Evolutionary conservation across 345 rosid genomes (phyloP).

Genomic region (Eutrema yunnanense): DNA sequence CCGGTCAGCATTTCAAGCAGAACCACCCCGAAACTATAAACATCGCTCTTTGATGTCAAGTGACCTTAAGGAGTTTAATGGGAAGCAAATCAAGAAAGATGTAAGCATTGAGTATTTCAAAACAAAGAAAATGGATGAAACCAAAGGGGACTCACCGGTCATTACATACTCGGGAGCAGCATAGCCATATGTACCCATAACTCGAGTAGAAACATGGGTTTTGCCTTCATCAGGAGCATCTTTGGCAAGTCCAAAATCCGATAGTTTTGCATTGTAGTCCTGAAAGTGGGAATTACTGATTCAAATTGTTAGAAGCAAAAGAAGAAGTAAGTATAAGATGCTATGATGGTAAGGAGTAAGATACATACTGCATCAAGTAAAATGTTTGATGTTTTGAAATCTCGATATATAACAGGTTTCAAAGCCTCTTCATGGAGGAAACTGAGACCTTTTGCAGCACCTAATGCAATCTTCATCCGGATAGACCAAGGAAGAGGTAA

Average conservation of each 20-base stretch:
- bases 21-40: slow-evolving; percentile 82
- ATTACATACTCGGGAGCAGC: slow-evolving; percentile 99
- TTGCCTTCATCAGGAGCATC: slow-evolving; percentile 98
- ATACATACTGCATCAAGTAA: slow-evolving; percentile 64
- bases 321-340: neutral
- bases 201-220: slow-evolving; percentile 97
- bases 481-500: slow-evolving; percentile 87
- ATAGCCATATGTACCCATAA: slow-evolving; percentile 97
- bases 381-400: slow-evolving; percentile 80
- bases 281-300: slow-evolving; percentile 17
- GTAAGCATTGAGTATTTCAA: neutral
- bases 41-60: slow-evolving; percentile 80
- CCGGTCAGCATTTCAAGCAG: slow-evolving; percentile 76
- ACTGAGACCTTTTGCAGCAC: slow-evolving; percentile 78
- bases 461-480: slow-evolving; percentile 78
- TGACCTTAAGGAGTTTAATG: slow-evolving; percentile 42
- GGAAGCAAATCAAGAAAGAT: neutral
- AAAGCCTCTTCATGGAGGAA: slow-evolving; percentile 87
- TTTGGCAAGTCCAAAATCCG: slow-evolving; percentile 98
- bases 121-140: neutral
- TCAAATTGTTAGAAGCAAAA: neutral
- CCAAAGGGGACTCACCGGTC: slow-evolving; percentile 62
- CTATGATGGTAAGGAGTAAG: slow-evolving; percentile 3
- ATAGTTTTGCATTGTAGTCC: slow-evolving; percentile 96
- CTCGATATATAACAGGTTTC: slow-evolving; percentile 75